Conservation (phyloP, 345 rosid species). For the Camelina laxa region DNA sequence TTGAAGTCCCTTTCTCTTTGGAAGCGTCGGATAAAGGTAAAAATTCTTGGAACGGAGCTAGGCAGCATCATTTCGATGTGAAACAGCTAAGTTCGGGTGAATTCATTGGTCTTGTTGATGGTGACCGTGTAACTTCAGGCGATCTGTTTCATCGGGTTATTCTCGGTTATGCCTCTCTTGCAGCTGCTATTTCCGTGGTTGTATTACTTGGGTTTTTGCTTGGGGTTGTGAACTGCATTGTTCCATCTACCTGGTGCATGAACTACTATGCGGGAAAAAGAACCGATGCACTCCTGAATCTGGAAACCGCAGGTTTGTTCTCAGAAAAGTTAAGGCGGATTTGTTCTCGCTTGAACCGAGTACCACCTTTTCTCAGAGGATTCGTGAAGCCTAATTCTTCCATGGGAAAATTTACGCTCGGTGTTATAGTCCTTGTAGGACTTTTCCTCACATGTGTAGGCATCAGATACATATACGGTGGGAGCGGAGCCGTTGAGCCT, state of each 20-base stretch:
- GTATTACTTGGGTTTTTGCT: conserved; percentile 65
- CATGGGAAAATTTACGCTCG: conserved; percentile 59
- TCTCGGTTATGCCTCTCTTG: conserved; percentile 74
- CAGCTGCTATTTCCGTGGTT: conserved; percentile 56
- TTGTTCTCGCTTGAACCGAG: conserved; percentile 74
- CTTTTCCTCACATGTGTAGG: conserved; percentile 60
- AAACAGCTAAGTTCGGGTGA: conserved; percentile 77
- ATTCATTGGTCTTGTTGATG: conserved; percentile 86
- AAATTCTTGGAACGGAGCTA: conserved; percentile 86
- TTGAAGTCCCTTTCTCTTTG: conserved; percentile 67
- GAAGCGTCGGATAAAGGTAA: conserved; percentile 60
- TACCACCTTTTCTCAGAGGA: conserved; percentile 62
- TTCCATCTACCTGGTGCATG: conserved; percentile 84
- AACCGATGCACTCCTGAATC: conserved; percentile 49
- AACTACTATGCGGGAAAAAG: conserved; percentile 67
- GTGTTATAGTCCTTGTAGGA: conserved; percentile 55
- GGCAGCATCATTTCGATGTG: conserved; percentile 84
- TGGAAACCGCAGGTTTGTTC: conserved; percentile 59
- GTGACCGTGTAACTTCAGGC: conserved; percentile 88
- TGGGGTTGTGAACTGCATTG: conserved; percentile 78
- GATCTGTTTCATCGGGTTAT: conserved; percentile 56
- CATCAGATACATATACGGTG: conserved; percentile 69
- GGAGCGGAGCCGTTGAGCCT: conserved; percentile 78
- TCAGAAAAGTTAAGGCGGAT: conserved; percentile 69
- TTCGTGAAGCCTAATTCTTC: conserved; percentile 58